Conservation (phyloP, 495 filamentous ascomycete species). For the Achaetomiella virescens region DNA sequence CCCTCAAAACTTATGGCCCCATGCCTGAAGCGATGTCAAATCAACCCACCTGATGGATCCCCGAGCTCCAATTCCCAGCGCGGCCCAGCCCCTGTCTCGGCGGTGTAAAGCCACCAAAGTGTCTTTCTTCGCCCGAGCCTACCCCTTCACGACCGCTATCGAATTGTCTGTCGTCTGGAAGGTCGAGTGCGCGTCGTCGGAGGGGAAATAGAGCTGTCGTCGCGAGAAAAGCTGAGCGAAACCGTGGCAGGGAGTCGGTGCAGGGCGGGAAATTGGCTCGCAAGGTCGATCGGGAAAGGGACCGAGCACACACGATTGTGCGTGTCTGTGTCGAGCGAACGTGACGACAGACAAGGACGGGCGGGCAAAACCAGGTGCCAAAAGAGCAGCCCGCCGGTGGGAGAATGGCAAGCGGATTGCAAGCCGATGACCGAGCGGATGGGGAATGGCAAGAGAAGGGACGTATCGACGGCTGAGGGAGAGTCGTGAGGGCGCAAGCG, state of each 20-base stretch:
- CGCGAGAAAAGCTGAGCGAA: slow-evolving; percentile 16
- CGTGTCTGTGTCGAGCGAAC: slow-evolving; percentile 14
- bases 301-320: slow-evolving; percentile 22
- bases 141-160: slow-evolving; percentile 6
- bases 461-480: slow-evolving; percentile 32
- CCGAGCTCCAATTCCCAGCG: slow-evolving; percentile 4
- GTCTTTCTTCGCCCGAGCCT: slow-evolving; percentile 6
- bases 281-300: slow-evolving; percentile 21
- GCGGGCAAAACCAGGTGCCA: slow-evolving; percentile 12
- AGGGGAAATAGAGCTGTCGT: slow-evolving; percentile 3
- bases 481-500: slow-evolving; percentile 42
- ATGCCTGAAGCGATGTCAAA: background rate
- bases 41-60: slow-evolving; percentile 20
- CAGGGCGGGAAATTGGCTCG: slow-evolving; percentile 28
- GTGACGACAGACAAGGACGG: slow-evolving; percentile 7
- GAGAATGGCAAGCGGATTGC: slow-evolving; percentile 20
- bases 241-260: slow-evolving; percentile 16
- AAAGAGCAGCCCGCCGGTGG: slow-evolving; percentile 20
- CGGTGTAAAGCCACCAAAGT: slow-evolving; percentile 22
- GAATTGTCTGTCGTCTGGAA: slow-evolving; percentile 4
- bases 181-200: slow-evolving; percentile 10
- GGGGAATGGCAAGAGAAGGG: slow-evolving; percentile 19
- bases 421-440: slow-evolving; percentile 26
- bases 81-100: slow-evolving; percentile 24
- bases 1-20: background rate